phyloP scores from a whole-genome alignment of 306 rosid genomes.

The Sophora flavescens region DNA sequence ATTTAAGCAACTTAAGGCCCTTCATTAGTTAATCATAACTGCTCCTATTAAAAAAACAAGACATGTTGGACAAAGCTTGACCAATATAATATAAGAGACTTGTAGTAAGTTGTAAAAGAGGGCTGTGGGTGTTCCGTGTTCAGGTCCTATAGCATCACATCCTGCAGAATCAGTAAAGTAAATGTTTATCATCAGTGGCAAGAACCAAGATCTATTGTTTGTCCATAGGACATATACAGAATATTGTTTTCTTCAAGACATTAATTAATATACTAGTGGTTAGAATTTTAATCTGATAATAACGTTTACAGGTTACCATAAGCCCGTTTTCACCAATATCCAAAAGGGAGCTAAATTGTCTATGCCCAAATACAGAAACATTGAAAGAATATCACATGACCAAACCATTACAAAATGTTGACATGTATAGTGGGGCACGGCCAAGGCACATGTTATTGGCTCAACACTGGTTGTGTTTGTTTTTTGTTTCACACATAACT shows the following conservation, averaged over 20 bases:
- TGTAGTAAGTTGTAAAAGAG: background rate
- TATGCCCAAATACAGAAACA: background rate
- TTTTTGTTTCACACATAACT: background rate
- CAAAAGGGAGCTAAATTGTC: background rate
- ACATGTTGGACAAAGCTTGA: background rate
- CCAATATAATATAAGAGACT: background rate
- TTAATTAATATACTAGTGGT: background rate
- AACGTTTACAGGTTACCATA: background rate
- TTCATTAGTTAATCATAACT: constrained; percentile 29
- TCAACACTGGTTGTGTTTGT: background rate
- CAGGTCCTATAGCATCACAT: constrained; percentile 20
- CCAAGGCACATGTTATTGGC: constrained; percentile 4
- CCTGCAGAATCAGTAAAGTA: constrained; percentile 7
- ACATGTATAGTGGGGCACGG: background rate
- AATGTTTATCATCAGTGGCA: constrained; percentile 2
- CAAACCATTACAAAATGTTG: background rate
- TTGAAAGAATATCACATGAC: background rate
- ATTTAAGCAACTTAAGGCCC: constrained; percentile 25
- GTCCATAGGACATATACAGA: background rate
- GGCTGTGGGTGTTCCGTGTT: background rate
- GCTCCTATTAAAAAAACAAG: constrained; percentile 13
- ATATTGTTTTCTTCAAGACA: constrained; percentile 6
- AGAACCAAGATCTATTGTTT: constrained; percentile 46
- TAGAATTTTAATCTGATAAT: constrained; percentile 2
- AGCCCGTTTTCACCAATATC: constrained; percentile 4